These are phyloP conservation scores for Moesziomyces antarcticus DNA, from an alignment of 1,284 basidiomycete species.

Conservation along the genomic window DNA sequence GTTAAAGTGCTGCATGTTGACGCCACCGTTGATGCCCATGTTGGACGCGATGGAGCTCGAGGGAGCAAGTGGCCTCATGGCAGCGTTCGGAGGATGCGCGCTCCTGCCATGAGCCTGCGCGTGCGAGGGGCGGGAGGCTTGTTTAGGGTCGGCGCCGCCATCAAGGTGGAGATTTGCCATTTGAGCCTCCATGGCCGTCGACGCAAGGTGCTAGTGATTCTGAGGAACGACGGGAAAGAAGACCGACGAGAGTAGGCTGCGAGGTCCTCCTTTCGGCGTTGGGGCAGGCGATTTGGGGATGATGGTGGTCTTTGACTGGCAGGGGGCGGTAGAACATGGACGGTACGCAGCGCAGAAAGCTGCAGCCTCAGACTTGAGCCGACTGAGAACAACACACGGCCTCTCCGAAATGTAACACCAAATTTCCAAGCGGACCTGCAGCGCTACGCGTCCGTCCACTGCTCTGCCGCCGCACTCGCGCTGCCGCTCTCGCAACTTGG, in stretches of 20 bases:
- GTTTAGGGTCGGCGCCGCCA: conserved; percentile 31
- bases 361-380: conserved; percentile 1
- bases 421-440: neutral
- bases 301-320: neutral
- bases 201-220: neutral
- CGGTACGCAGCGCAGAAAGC: neutral
- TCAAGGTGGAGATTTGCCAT: conserved; percentile 41
- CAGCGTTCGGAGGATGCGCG: conserved; percentile 15
- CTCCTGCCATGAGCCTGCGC: conserved; percentile 9
- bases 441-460: conserved; percentile 16
- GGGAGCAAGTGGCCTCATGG: conserved; percentile 26
- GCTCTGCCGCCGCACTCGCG: neutral
- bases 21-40: conserved; percentile 44
- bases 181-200: conserved; percentile 32
- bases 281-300: neutral
- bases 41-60: conserved; percentile 42
- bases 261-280: neutral
- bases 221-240: neutral
- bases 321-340: neutral
- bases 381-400: conserved; percentile 28
- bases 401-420: conserved; percentile 10
- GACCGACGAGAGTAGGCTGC: neutral
- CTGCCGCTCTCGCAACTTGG: neutral
- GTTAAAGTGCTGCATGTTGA: conserved; percentile 51
- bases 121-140: conserved; percentile 18